Percentiles rank a stretch among this genome's conserved stretches.
Conservation (phyloP, 1,284 basidiomycete species). For the Peniophora sp. region DNA sequence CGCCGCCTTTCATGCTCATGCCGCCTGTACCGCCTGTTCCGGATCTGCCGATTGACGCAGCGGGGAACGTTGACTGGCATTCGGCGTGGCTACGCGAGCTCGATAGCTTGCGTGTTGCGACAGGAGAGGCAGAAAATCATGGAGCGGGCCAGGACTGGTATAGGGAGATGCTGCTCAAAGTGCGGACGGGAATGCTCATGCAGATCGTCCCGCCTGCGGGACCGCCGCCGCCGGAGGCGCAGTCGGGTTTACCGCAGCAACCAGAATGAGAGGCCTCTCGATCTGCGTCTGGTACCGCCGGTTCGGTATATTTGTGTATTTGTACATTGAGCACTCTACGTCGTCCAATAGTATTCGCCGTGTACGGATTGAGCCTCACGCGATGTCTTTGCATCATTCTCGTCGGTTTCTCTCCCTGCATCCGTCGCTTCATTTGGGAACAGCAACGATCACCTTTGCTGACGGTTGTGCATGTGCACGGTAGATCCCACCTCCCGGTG, state of each 20-base stretch:
- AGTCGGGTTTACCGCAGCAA: slow-evolving; percentile 1
- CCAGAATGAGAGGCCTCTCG: background rate
- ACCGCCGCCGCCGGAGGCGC: slow-evolving; percentile 6
- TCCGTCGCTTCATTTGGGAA: too few relatives aligned
- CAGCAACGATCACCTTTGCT: too few relatives aligned
- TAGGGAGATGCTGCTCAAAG: slow-evolving; percentile 69
- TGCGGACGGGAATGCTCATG: slow-evolving; percentile 62
- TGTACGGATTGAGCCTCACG: too few relatives aligned
- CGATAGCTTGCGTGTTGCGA: slow-evolving; percentile 58
- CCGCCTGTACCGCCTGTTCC: slow-evolving; percentile 50
- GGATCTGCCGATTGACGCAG: slow-evolving; percentile 65
- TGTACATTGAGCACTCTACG: too few relatives aligned
- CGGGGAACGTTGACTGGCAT: slow-evolving; percentile 74
- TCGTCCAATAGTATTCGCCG: too few relatives aligned
- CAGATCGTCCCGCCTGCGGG: slow-evolving; percentile 36
- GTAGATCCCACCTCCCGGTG: too few relatives aligned
- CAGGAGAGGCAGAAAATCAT: slow-evolving; percentile 71
- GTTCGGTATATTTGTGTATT: too few relatives aligned
- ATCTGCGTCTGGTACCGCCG: too few relatives aligned
- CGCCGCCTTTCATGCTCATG: slow-evolving; percentile 44
- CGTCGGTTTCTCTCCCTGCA: too few relatives aligned
- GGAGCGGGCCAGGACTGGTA: slow-evolving; percentile 76
- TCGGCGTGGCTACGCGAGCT: slow-evolving; percentile 72
- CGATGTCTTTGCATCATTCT: too few relatives aligned
- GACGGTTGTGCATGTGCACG: too few relatives aligned